Conservation (phyloP, 176 grass and related monocot genomes). For the Sorghum bicolor region DNA sequence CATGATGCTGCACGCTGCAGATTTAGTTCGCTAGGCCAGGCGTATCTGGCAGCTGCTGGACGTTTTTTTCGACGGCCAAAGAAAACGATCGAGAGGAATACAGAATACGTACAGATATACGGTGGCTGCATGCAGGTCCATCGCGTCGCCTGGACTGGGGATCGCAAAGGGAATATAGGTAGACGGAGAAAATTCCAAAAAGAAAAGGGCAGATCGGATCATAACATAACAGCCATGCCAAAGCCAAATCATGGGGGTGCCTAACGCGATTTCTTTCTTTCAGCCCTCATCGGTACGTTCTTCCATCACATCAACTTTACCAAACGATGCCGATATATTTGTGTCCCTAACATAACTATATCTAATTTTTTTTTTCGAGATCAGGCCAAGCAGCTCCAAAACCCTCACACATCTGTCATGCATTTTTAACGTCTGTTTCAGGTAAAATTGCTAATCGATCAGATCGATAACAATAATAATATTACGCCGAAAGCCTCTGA, state of each 20-base stretch:
- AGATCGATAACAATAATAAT: background rate
- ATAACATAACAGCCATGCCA: constrained; percentile 35
- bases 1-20: no score
- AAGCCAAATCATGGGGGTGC: constrained; percentile 39
- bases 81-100: background rate
- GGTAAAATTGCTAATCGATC: background rate
- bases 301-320: constrained; percentile 37
- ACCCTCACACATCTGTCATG: no score
- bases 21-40: no score
- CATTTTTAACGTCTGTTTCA: background rate
- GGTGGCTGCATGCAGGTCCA: background rate
- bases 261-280: constrained; percentile 44
- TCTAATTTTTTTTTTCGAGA: no score
- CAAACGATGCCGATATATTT: background rate
- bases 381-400: no score
- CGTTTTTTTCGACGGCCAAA: background rate
- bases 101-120: background rate
- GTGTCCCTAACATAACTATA: no score
- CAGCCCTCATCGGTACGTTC: background rate
- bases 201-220: constrained; percentile 30
- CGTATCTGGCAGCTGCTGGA: background rate
- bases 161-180: constrained; percentile 18
- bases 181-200: constrained; percentile 37
- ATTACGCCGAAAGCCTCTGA: background rate
- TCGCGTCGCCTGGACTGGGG: background rate